These are phyloP conservation scores for Fragaria nilgerrensis DNA, from an alignment of 306 rosid genomes.

Conservation along the genomic window DNA sequence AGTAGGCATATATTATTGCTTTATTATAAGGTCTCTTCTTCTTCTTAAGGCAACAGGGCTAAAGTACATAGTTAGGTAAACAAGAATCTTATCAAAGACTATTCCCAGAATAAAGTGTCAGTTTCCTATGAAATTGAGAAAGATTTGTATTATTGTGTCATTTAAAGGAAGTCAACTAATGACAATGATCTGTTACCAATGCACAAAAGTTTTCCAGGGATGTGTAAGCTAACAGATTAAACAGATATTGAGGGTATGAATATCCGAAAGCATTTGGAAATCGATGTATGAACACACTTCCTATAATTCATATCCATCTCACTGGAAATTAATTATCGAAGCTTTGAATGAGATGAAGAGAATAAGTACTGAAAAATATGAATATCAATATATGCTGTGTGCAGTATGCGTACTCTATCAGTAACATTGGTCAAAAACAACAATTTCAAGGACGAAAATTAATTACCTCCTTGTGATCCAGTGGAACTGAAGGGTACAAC, in stretches of 20 bases:
- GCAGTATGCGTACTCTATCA: neutral
- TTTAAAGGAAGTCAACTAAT: neutral
- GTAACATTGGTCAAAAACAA: too few relatives aligned
- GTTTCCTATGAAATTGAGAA: neutral
- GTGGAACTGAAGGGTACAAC: conserved; percentile 88
- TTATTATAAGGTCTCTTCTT: neutral
- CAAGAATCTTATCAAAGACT: neutral
- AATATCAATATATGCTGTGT: too few relatives aligned
- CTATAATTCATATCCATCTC: too few relatives aligned
- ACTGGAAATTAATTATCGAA: neutral
- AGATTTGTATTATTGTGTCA: neutral
- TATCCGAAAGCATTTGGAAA: neutral
- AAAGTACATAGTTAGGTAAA: neutral
- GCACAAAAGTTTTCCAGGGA: neutral
- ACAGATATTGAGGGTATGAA: neutral
- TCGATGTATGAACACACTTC: too few relatives aligned
- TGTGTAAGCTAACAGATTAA: too few relatives aligned
- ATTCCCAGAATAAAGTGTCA: neutral
- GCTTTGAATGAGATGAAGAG: neutral
- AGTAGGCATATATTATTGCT: neutral
- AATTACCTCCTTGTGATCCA: conserved; percentile 90
- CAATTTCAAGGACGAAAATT: too few relatives aligned
- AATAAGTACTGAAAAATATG: neutral
- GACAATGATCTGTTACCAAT: neutral
- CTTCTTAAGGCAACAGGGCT: neutral